Conservation (phyloP, 768 basidiomycete species). For the Tricholoma saponaceum region DNA sequence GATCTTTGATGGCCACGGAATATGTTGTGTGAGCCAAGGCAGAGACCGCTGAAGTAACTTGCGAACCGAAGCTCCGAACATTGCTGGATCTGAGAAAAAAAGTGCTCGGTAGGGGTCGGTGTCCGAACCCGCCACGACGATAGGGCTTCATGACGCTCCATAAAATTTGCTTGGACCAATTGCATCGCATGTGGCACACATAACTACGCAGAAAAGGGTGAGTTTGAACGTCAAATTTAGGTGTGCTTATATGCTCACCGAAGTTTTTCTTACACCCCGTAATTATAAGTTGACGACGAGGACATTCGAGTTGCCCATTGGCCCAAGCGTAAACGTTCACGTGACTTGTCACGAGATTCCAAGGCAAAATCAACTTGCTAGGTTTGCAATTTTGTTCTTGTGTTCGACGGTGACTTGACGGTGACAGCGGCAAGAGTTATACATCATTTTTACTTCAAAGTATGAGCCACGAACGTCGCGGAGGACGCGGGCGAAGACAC, state of each 20-base stretch:
- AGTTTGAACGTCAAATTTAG: neutral
- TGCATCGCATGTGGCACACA: slow-evolving; percentile 74
- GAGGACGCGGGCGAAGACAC: slow-evolving; percentile 43
- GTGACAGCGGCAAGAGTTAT: slow-evolving; percentile 12
- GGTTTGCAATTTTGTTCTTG: neutral
- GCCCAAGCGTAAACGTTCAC: neutral
- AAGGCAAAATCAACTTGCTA: neutral
- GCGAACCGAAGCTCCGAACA: neutral
- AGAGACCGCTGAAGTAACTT: slow-evolving; percentile 1
- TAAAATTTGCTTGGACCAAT: slow-evolving; percentile 41
- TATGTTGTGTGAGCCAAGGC: neutral
- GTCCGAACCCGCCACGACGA: neutral
- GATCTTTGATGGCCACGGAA: neutral
- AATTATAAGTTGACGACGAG: too few relatives aligned
- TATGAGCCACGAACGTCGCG: slow-evolving; percentile 62
- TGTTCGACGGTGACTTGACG: slow-evolving; percentile 6
- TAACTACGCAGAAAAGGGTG: slow-evolving; percentile 33
- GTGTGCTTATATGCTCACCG: slow-evolving; percentile 11
- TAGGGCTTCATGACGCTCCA: slow-evolving; percentile 9
- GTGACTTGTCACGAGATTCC: neutral
- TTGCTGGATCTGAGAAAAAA: neutral
- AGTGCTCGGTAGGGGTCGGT: neutral
- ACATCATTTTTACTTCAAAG: slow-evolving; percentile 17
- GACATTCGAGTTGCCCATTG: neutral
- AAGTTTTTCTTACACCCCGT: neutral